Percentiles rank a stretch among this genome's conserved stretches.
phyloP scores from a whole-genome alignment of 139 green algal species.

The Eudorina sp. region DNA sequence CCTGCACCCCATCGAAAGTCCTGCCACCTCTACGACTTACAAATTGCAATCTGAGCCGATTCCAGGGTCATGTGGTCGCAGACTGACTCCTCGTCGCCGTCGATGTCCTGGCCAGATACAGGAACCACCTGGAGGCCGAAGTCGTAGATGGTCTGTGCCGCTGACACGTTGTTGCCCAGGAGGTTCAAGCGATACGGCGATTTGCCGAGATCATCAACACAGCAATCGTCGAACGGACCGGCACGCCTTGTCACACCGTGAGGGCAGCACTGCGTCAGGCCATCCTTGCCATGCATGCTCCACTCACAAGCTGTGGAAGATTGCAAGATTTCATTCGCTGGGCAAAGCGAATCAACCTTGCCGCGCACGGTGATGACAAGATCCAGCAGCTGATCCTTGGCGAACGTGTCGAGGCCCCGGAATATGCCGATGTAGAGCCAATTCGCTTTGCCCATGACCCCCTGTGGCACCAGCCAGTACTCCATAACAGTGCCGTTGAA shows the following conservation, averaged over 20 bases:
- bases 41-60: slow-evolving; percentile 54
- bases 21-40: slow-evolving; percentile 47
- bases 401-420: slow-evolving; percentile 31
- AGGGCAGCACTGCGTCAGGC: slow-evolving; percentile 58
- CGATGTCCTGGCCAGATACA: slow-evolving; percentile 22
- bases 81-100: slow-evolving; percentile 2
- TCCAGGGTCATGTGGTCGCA: slow-evolving; percentile 64
- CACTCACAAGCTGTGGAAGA: slow-evolving; percentile 60
- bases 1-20: not conserved
- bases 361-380: slow-evolving; percentile 56
- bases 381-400: slow-evolving; percentile 12
- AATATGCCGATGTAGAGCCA: slow-evolving; percentile 54
- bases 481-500: slow-evolving; percentile 51
- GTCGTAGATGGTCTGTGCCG: not conserved
- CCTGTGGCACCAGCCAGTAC: slow-evolving; percentile 20
- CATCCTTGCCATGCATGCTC: slow-evolving; percentile 56
- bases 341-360: slow-evolving; percentile 44
- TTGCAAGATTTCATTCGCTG: slow-evolving; percentile 49
- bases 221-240: slow-evolving; percentile 51
- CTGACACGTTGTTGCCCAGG: not conserved
- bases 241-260: slow-evolving; percentile 48
- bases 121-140: slow-evolving; percentile 48
- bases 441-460: slow-evolving; percentile 6
- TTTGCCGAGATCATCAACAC: slow-evolving; percentile 55
- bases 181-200: slow-evolving; percentile 57